Conservation (phyloP, 2,329 filamentous ascomycete species). For the Aspergillus sp. region DNA sequence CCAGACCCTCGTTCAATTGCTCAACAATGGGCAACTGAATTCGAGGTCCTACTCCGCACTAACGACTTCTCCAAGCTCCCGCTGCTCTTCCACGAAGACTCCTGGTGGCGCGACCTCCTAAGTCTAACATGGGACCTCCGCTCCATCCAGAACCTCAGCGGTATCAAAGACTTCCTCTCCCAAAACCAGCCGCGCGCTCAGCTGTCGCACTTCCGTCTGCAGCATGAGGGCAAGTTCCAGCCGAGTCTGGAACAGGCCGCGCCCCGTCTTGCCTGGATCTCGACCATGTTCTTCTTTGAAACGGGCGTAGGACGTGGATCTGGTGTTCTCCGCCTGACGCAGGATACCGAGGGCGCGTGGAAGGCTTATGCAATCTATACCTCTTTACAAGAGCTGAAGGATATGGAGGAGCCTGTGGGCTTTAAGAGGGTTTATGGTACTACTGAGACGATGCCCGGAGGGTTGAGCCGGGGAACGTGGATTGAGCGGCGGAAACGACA, state of each 20-base stretch:
- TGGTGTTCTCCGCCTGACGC: constrained; percentile 39
- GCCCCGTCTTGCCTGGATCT: constrained; percentile 35
- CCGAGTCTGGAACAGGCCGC: constrained; percentile 29
- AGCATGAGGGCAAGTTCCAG: constrained; percentile 33
- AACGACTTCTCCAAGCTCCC: constrained; percentile 18
- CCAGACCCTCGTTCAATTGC: constrained; percentile 27
- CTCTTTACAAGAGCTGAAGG: constrained; percentile 37
- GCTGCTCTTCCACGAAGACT: constrained; percentile 37
- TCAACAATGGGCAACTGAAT: constrained; percentile 33
- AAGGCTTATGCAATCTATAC: constrained; percentile 43
- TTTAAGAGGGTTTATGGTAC: constrained; percentile 35
- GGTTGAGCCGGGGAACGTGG: constrained; percentile 36
- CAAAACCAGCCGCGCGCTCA: constrained; percentile 25
- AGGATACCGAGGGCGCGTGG: constrained; percentile 30
- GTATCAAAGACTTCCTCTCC: constrained; percentile 33
- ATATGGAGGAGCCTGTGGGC: constrained; percentile 34
- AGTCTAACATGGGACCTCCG: constrained; percentile 42
- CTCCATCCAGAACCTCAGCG: constrained; percentile 31
- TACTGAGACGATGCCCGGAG: constrained; percentile 34
- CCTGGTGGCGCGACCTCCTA: constrained; percentile 45
- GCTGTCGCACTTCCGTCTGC: constrained; percentile 32
- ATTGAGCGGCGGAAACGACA: constrained; percentile 34
- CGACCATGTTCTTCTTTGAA: constrained; percentile 43
- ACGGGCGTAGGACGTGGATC: constrained; percentile 36
- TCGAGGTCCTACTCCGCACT: constrained; percentile 25